A percentile compares a stretch with the other conserved stretches of the same genome.
These are phyloP conservation scores for Calocybe indica DNA, from an alignment of 768 basidiomycete species.

Conservation along the genomic window DNA sequence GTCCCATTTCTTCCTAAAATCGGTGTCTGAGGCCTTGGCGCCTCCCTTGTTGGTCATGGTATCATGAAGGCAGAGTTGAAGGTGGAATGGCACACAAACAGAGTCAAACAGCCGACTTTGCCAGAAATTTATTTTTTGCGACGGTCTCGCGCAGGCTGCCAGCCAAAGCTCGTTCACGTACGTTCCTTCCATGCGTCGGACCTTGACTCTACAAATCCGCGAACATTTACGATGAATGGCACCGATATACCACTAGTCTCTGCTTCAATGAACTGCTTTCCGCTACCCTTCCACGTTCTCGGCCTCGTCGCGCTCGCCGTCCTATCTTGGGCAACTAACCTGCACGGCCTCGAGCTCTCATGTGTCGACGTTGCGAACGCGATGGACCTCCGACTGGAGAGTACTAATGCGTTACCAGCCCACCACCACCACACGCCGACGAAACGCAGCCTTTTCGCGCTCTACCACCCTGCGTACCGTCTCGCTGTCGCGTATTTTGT, in stretches of 20 bases:
- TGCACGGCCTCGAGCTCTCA: slow-evolving; percentile 73
- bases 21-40: slow-evolving; percentile 55
- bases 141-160: too few species aligned
- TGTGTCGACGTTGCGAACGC: slow-evolving; percentile 70
- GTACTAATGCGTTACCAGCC: slow-evolving; percentile 17
- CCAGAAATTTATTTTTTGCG: too few species aligned
- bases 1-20: slow-evolving; percentile 91
- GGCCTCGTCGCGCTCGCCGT: slow-evolving; percentile 74
- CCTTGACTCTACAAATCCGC: slow-evolving; percentile 2
- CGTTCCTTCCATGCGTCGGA: slow-evolving; percentile 6
- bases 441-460: slow-evolving; percentile 29
- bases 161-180: not conserved
- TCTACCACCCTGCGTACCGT: slow-evolving; percentile 62
- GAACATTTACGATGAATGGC: slow-evolving; percentile 14
- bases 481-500: slow-evolving; percentile 54
- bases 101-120: too few species aligned
- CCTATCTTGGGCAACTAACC: slow-evolving; percentile 88
- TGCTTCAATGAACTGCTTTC: slow-evolving; percentile 38
- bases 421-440: slow-evolving; percentile 20
- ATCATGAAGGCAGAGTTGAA: not conserved
- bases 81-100: not conserved
- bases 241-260: slow-evolving; percentile 34
- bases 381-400: slow-evolving; percentile 55
- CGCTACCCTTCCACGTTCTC: slow-evolving; percentile 90
- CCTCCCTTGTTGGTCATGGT: slow-evolving; percentile 33